Evolutionary conservation across 768 basidiomycete genomes (phyloP).

Genomic region (Galerina marginata): DNA sequence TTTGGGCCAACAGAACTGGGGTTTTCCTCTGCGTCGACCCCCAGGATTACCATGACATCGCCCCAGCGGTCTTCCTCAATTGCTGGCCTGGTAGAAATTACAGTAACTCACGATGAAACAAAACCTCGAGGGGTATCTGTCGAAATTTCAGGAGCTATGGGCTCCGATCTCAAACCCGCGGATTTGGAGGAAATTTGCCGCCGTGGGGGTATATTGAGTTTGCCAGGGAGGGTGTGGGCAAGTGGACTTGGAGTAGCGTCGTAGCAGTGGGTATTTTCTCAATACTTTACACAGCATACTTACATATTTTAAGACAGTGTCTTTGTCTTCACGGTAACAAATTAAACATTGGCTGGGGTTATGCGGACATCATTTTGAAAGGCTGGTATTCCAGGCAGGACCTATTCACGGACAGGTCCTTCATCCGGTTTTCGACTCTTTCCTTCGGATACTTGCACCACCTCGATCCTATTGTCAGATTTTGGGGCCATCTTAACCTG

Average conservation of each 20-base stretch:
- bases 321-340: too few relatives aligned
- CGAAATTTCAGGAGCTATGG: conserved; percentile 64
- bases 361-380: too few relatives aligned
- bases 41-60: conserved; percentile 67
- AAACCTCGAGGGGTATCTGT: conserved; percentile 60
- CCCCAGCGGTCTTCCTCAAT: conserved; percentile 66
- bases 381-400: too few relatives aligned
- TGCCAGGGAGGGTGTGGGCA: conserved; percentile 72
- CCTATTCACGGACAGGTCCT: too few relatives aligned
- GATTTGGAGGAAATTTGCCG: conserved; percentile 73
- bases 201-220: conserved; percentile 71
- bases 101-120: conserved; percentile 63
- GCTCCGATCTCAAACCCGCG: conserved; percentile 55
- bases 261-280: neutral
- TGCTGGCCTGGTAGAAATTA: conserved; percentile 67
- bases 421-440: too few relatives aligned
- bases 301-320: too few relatives aligned
- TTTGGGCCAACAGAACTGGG: conserved; percentile 50
- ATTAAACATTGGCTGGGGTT: too few relatives aligned
- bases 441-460: too few relatives aligned
- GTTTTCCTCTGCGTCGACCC: conserved; percentile 44
- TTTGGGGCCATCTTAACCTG: too few relatives aligned
- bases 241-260: conserved; percentile 35
- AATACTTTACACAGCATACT: neutral
- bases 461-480: too few relatives aligned